A percentile compares a stretch with the other conserved stretches of the same genome.
Conservation (phyloP, 2,329 filamentous ascomycete genomes). For the Phyllosticta paracitricarpa region DNA sequence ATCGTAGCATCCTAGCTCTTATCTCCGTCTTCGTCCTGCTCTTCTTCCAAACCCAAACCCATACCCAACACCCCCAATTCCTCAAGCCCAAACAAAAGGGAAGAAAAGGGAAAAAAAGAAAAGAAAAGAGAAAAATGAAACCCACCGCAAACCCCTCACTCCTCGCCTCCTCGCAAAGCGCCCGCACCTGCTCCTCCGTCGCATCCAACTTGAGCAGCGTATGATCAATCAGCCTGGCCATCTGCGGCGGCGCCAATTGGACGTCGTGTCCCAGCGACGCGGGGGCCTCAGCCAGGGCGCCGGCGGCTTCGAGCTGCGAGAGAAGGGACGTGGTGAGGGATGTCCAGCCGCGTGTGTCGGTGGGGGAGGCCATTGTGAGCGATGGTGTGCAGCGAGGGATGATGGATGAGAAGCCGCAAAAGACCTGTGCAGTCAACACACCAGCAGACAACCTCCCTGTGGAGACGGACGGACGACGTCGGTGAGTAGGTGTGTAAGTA, state of each 20-base stretch:
- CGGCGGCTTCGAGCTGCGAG: neutral
- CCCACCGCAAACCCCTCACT: constrained; percentile 36
- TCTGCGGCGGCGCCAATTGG: neutral
- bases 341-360: constrained; percentile 1
- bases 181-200: constrained; percentile 40
- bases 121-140: neutral
- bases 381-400: too few relatives aligned
- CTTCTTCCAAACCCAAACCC: neutral
- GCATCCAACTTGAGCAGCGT: constrained; percentile 41
- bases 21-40: neutral
- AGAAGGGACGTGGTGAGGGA: neutral
- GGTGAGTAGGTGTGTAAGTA: too few relatives aligned
- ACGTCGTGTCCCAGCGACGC: neutral
- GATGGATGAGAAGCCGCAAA: too few relatives aligned
- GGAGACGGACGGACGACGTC: too few relatives aligned
- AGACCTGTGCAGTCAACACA: too few relatives aligned
- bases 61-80: too few relatives aligned
- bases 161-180: constrained; percentile 45
- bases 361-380: neutral
- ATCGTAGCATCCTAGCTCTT: neutral
- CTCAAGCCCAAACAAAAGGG: neutral
- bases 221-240: constrained; percentile 36
- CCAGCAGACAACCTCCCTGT: too few relatives aligned
- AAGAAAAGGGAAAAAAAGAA: neutral
- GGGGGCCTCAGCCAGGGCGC: neutral